Evolutionary conservation across 345 rosid species (phyloP).

Genomic region (Eucalyptus curtisii): DNA sequence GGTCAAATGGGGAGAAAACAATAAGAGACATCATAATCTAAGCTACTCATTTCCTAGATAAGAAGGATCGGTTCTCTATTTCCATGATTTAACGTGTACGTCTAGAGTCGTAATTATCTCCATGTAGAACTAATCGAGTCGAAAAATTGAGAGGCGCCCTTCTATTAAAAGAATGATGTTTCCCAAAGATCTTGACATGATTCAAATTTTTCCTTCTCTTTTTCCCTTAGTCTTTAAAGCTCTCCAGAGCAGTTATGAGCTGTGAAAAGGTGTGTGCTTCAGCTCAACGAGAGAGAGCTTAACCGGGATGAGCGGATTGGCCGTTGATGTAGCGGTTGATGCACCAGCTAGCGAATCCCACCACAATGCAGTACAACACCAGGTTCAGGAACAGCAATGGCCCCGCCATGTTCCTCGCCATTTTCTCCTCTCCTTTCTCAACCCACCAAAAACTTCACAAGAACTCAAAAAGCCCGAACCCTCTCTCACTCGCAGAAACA

Average conservation of each 20-base stretch:
- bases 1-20: neutral
- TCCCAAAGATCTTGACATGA: neutral
- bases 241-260: neutral
- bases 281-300: neutral
- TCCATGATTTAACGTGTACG: neutral
- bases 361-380: conserved; percentile 56
- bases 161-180: neutral
- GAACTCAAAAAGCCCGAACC: neutral
- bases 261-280: neutral
- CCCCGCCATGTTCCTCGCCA: conserved; percentile 75
- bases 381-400: conserved; percentile 81
- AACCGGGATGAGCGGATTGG: conserved; percentile 63
- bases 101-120: neutral
- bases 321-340: conserved; percentile 62
- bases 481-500: neutral
- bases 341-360: conserved; percentile 90
- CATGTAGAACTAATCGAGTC: neutral
- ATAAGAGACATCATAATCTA: neutral
- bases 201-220: neutral
- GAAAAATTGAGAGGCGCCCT: neutral
- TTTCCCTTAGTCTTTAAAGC: neutral
- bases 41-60: neutral
- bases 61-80: neutral
- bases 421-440: neutral
- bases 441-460: neutral